Evolutionary conservation across 331 rosid species (phyloP).

Genomic region (Pyrus hybrid): DNA sequence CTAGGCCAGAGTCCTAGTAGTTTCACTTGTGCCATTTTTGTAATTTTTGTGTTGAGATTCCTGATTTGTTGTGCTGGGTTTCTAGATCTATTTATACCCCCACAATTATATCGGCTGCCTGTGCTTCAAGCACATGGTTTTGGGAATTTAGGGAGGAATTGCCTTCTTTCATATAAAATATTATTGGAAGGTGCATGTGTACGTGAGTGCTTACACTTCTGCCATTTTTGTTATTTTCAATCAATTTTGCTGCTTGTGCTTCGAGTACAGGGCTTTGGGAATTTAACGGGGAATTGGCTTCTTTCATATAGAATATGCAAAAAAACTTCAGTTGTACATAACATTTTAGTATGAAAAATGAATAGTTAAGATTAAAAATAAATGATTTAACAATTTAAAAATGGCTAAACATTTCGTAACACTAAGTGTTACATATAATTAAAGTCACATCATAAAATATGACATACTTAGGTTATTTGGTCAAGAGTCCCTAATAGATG

Average conservation of each 20-base stretch:
- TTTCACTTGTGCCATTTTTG: slow-evolving; percentile 19
- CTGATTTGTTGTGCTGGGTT: background rate
- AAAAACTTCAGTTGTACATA: no score
- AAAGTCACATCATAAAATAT: no score
- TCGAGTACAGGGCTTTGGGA: no score
- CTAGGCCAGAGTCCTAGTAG: slow-evolving; percentile 23
- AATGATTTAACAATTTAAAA: no score
- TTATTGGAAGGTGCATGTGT: background rate
- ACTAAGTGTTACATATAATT: no score
- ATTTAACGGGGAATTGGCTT: no score
- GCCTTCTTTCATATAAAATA: background rate
- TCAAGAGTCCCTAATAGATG: no score
- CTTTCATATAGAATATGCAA: no score
- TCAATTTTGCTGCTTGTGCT: background rate
- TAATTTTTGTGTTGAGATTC: background rate
- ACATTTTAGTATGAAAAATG: fast-evolving
- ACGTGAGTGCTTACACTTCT: slow-evolving; percentile 20
- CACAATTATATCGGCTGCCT: background rate
- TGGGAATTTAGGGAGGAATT: background rate
- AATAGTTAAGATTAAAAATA: no score
- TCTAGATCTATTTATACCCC: background rate
- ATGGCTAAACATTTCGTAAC: no score
- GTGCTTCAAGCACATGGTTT: background rate
- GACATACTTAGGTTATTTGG: no score
- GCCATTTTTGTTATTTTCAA: background rate